Evolutionary conservation across 352 stramenopile genomes (phyloP).

Genomic region (Bremia lactucae): DNA sequence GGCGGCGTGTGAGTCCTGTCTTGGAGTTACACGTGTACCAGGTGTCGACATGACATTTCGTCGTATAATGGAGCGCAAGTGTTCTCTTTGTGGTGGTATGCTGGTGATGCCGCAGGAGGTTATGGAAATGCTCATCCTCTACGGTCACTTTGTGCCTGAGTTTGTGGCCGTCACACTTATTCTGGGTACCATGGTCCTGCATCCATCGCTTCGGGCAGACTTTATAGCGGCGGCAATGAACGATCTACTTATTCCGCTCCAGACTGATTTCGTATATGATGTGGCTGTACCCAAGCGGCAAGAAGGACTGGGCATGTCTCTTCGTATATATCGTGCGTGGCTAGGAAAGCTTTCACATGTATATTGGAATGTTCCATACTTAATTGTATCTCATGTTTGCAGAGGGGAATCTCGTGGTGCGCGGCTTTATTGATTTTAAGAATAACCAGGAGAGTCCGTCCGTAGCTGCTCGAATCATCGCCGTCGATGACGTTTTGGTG

Average conservation of each 20-base stretch:
- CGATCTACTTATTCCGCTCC: constrained; percentile 61
- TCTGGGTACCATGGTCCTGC: constrained; percentile 54
- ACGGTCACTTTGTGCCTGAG: constrained; percentile 73
- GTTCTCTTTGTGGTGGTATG: constrained; percentile 42
- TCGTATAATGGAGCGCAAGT: constrained; percentile 72
- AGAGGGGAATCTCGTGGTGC: constrained; percentile 72
- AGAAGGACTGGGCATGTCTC: constrained; percentile 75
- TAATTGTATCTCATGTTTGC: constrained; percentile 3
- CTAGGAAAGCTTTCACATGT: neutral
- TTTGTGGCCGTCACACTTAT: constrained; percentile 49
- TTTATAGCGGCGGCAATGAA: constrained; percentile 81
- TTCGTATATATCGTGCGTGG: constrained; percentile 74
- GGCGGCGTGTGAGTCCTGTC: constrained; percentile 60
- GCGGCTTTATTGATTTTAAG: constrained; percentile 76
- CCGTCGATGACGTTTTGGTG: constrained; percentile 63
- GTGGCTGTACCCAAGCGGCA: constrained; percentile 67
- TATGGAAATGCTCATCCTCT: constrained; percentile 85
- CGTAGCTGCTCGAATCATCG: constrained; percentile 65
- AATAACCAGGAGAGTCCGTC: constrained; percentile 72
- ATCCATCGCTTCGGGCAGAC: constrained; percentile 62
- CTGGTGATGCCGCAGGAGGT: constrained; percentile 65
- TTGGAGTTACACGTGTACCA: constrained; percentile 53
- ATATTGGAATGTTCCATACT: neutral
- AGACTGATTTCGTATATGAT: constrained; percentile 80
- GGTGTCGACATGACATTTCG: constrained; percentile 77